phyloP scores from a whole-genome alignment of 2,329 filamentous ascomycete genomes.

The Cryphonectria nitschkei region DNA sequence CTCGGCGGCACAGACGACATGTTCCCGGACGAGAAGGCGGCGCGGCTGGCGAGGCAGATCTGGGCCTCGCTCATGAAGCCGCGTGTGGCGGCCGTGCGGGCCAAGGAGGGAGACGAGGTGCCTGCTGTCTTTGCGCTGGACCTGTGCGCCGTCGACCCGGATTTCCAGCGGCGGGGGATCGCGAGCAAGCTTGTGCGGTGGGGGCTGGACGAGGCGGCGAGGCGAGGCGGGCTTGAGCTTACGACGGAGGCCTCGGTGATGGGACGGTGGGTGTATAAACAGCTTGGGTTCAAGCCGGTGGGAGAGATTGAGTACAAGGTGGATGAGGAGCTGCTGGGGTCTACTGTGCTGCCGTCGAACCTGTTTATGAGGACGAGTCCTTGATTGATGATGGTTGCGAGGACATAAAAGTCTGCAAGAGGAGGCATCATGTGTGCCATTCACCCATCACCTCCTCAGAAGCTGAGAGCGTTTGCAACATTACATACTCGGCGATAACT shows the following conservation, averaged over 20 bases:
- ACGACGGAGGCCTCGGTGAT: constrained; percentile 52
- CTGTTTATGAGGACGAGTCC: constrained; percentile 50
- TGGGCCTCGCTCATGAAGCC: constrained; percentile 48
- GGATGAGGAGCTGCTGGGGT: constrained; percentile 43
- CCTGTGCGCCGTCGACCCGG: constrained; percentile 56
- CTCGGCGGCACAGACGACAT: constrained; percentile 42
- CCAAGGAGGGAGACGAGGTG: constrained; percentile 42
- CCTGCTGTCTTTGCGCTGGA: constrained; percentile 56
- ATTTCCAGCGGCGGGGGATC: constrained; percentile 54
- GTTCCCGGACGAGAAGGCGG: constrained; percentile 48
- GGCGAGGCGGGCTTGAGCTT: constrained; percentile 46
- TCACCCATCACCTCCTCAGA: not conserved
- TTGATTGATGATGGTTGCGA: not conserved
- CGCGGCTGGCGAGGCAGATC: constrained; percentile 50
- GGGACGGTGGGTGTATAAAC: constrained; percentile 51
- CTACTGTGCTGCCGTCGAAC: constrained; percentile 45
- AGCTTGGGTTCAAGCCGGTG: constrained; percentile 49
- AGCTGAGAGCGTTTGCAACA: not conserved
- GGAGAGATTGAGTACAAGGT: constrained; percentile 47
- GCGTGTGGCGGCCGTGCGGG: constrained; percentile 46
- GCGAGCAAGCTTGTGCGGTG: constrained; percentile 50
- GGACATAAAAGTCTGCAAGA: not conserved
- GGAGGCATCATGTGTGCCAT: not conserved
- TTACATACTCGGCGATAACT: too few species aligned
- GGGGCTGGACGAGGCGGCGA: constrained; percentile 49